phyloP scores from a whole-genome alignment of 257 asterid species.

The Scutellaria barbata region DNA sequence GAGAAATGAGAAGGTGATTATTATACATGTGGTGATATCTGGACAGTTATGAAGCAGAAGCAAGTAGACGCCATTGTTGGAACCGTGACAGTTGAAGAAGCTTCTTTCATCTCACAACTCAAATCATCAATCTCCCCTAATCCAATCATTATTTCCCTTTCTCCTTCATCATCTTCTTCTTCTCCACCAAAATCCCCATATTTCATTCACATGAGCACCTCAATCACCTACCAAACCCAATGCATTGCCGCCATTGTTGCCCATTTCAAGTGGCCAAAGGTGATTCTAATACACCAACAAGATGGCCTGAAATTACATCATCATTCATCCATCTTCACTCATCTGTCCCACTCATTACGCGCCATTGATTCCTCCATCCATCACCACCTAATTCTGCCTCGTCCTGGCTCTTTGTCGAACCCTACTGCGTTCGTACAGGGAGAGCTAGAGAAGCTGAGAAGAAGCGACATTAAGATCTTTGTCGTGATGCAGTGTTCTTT shows the following conservation, averaged over 20 bases:
- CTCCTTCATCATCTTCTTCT: slow-evolving; percentile 20
- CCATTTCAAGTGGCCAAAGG: slow-evolving; percentile 60
- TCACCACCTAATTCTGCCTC: slow-evolving; percentile 43
- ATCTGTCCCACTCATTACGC: slow-evolving; percentile 49
- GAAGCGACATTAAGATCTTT: slow-evolving; percentile 41
- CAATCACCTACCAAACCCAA: slow-evolving; percentile 42
- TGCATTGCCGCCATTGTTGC: slow-evolving; percentile 55
- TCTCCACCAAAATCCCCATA: slow-evolving; percentile 9
- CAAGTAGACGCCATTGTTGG: slow-evolving; percentile 55
- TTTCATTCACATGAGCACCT: slow-evolving; percentile 41
- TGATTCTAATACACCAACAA: slow-evolving; percentile 48
- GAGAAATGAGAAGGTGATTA: no score
- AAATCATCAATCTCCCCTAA: slow-evolving; percentile 19
- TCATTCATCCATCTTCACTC: slow-evolving; percentile 28
- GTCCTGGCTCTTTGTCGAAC: slow-evolving; percentile 30
- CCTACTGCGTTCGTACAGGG: slow-evolving; percentile 29
- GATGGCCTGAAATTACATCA: no score
- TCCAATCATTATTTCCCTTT: slow-evolving; percentile 48
- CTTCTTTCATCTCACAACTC: slow-evolving; percentile 44
- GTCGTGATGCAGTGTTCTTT: slow-evolving; percentile 48
- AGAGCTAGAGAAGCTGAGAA: slow-evolving; percentile 42
- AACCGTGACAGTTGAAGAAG: slow-evolving; percentile 53
- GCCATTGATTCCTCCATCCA: slow-evolving; percentile 45
- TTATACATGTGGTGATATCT: no score
- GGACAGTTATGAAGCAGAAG: slow-evolving; percentile 26